A percentile compares a stretch with the other conserved stretches of the same genome.
phyloP scores from a whole-genome alignment of 2,329 filamentous ascomycete genomes.

The Thelonectria rubi region DNA sequence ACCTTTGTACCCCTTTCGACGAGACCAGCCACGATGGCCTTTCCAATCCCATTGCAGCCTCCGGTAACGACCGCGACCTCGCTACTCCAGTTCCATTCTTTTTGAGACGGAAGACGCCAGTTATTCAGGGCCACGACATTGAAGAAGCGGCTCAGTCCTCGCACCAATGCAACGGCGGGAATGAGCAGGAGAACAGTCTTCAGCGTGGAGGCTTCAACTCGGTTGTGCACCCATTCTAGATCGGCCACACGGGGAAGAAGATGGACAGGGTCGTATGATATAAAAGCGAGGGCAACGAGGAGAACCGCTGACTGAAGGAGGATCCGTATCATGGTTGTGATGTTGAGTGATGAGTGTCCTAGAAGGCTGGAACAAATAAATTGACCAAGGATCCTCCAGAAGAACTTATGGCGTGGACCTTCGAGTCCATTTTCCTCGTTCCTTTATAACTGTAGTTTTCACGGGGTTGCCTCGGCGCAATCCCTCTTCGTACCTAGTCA shows the following conservation, averaged over 20 bases:
- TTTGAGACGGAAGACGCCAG: neutral
- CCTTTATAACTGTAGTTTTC: neutral
- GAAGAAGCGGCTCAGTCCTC: neutral
- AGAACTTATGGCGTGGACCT: no score
- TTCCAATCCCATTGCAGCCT: constrained; percentile 75
- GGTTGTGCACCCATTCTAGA: neutral
- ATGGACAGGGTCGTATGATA: constrained; percentile 5
- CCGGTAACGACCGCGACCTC: constrained; percentile 73
- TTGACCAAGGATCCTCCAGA: neutral
- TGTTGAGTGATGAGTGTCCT: no score
- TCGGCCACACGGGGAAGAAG: neutral
- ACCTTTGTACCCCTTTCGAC: constrained; percentile 68
- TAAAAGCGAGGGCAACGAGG: neutral
- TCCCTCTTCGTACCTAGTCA: neutral
- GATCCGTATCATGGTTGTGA: constrained; percentile 5
- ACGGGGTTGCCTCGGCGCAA: neutral
- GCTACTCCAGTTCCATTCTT: constrained; percentile 6
- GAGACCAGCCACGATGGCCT: constrained; percentile 66
- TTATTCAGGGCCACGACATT: constrained; percentile 4
- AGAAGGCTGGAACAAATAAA: neutral
- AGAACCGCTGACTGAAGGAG: neutral
- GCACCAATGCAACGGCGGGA: neutral
- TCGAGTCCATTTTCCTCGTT: no score
- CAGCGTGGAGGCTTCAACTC: neutral
- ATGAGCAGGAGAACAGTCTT: neutral